Conservation (phyloP, 108 stramenopile species). For the Epithemia pelagica region DNA sequence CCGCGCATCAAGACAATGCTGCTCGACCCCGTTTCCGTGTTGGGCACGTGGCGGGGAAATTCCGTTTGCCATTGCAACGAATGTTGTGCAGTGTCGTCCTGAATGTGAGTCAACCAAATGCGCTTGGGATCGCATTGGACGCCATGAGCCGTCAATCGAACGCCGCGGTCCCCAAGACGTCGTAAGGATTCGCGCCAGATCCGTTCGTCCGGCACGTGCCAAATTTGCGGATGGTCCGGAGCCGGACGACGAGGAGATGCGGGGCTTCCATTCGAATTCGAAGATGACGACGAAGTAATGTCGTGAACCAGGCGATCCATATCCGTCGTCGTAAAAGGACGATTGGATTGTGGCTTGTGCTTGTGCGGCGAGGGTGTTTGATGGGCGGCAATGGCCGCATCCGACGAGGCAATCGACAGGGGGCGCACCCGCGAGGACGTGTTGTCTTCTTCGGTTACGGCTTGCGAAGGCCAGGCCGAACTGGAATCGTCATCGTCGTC, state of each 20-base stretch:
- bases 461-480: neutral
- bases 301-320: neutral
- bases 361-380: constrained; percentile 3
- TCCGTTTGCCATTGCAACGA: constrained; percentile 52
- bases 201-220: constrained; percentile 24
- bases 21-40: constrained; percentile 22
- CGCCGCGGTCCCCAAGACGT: constrained; percentile 38
- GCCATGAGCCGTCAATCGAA: constrained; percentile 54
- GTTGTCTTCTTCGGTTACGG: neutral
- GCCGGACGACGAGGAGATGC: neutral
- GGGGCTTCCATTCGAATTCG: neutral
- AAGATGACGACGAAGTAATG: neutral
- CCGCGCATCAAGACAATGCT: constrained; percentile 46
- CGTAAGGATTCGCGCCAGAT: constrained; percentile 36
- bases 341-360: neutral
- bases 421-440: neutral
- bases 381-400: neutral
- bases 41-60: constrained; percentile 34
- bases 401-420: neutral
- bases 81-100: constrained; percentile 21
- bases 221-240: constrained; percentile 23
- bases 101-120: constrained; percentile 32
- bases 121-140: constrained; percentile 52
- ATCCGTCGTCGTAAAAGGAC: neutral
- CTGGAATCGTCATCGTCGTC: neutral